phyloP scores from a whole-genome alignment of 306 rosid species.

The Mucuna pruriens region DNA sequence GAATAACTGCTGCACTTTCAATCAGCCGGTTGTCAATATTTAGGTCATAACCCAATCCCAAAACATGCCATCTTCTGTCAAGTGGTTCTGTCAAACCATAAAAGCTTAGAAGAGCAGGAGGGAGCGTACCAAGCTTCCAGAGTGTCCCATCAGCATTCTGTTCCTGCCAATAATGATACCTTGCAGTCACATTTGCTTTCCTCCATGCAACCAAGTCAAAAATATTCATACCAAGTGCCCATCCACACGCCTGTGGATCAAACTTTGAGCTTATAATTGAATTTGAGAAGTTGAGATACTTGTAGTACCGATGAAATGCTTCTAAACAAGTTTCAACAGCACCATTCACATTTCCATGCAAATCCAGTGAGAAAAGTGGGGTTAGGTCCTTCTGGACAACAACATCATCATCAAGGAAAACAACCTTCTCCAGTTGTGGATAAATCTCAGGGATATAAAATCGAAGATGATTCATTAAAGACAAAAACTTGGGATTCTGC shows the following conservation, averaged over 20 bases:
- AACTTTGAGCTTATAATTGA: constrained; percentile 83
- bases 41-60: constrained; percentile 86
- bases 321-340: constrained; percentile 98
- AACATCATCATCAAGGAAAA: constrained; percentile 92
- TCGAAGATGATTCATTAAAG: constrained; percentile 83
- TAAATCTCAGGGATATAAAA: constrained; percentile 93
- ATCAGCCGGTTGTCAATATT: constrained; percentile 78
- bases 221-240: constrained; percentile 94
- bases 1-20: constrained; percentile 89
- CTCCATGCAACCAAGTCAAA: constrained; percentile 87
- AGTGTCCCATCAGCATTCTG: constrained; percentile 77
- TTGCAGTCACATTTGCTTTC: constrained; percentile 74
- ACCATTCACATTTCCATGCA: constrained; percentile 92
- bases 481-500: constrained; percentile 63
- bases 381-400: constrained; percentile 91
- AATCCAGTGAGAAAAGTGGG: constrained; percentile 76
- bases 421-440: constrained; percentile 89
- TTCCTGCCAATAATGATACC: constrained; percentile 89
- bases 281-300: constrained; percentile 86
- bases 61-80: constrained; percentile 97
- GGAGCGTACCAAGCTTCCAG: constrained; percentile 87
- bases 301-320: constrained; percentile 84
- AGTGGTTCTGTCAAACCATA: constrained; percentile 94
- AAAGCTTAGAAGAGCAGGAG: constrained; percentile 84
- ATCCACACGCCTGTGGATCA: constrained; percentile 91